A percentile compares a stretch with the other conserved stretches of the same genome.
These are phyloP conservation scores for rapeseed (Brassica napus) DNA, from an alignment of 345 rosid genomes.

Conservation along the genomic window DNA sequence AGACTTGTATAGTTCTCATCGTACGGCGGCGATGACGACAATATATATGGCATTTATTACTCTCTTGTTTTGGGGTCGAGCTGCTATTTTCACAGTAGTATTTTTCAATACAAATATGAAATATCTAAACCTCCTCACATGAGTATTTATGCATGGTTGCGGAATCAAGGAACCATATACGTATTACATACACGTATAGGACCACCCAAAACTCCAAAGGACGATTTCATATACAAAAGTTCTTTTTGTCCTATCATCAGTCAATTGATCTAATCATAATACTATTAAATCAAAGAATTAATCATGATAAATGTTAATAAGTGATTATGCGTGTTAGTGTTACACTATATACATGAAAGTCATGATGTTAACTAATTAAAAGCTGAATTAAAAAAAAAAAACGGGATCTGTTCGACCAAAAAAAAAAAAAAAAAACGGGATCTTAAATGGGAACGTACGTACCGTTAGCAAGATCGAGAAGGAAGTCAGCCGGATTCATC, in stretches of 20 bases:
- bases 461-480: slow-evolving; percentile 98
- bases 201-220: slow-evolving; percentile 9
- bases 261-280: slow-evolving; percentile 11
- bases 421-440: background rate
- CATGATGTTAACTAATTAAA: background rate
- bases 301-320: background rate
- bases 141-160: slow-evolving; percentile 22
- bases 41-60: slow-evolving; percentile 30
- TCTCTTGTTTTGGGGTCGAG: slow-evolving; percentile 15
- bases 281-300: background rate
- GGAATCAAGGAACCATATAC: background rate
- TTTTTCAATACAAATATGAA: slow-evolving; percentile 37
- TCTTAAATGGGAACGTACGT: slow-evolving; percentile 55
- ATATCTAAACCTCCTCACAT: slow-evolving; percentile 31
- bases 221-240: background rate
- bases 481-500: slow-evolving; percentile 96
- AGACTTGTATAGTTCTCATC: slow-evolving; percentile 32
- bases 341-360: background rate
- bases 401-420: too few relatives aligned
- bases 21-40: slow-evolving; percentile 34
- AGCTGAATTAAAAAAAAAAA: background rate
- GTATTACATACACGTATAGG: background rate
- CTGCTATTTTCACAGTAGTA: slow-evolving; percentile 31
- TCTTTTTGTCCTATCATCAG: slow-evolving; percentile 7
- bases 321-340: slow-evolving; percentile 20